phyloP scores from a whole-genome alignment of 305 asterid species.

The Fraxinus velutina region DNA sequence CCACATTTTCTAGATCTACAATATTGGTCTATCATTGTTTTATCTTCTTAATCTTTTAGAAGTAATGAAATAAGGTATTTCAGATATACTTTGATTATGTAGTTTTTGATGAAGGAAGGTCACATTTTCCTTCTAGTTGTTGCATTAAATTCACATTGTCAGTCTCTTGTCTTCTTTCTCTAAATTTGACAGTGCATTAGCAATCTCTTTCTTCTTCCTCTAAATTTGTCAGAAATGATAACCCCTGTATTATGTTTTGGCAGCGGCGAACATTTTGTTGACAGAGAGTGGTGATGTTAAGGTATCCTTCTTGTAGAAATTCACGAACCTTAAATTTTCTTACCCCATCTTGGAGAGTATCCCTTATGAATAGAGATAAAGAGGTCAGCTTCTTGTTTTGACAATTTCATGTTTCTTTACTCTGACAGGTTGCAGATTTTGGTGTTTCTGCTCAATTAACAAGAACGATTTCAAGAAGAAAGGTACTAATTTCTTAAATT shows the following conservation, averaged over 20 bases:
- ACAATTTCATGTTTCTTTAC: conserved; percentile 20
- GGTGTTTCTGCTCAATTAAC: conserved; percentile 98
- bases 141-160: background rate
- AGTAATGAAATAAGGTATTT: conserved; percentile 1
- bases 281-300: conserved; percentile 93
- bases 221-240: conserved; percentile 2
- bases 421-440: conserved; percentile 85
- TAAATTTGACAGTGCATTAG: background rate
- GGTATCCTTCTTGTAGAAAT: conserved; percentile 42
- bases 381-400: conserved; percentile 10
- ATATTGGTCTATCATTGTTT: background rate
- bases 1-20: background rate
- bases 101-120: background rate
- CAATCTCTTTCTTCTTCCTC: background rate
- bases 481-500: conserved; percentile 44
- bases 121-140: background rate
- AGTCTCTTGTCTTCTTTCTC: background rate
- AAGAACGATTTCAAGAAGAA: conserved; percentile 84
- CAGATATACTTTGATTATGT: conserved; percentile 4
- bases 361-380: conserved; percentile 10
- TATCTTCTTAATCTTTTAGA: conserved; percentile 8
- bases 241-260: conserved; percentile 12
- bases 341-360: background rate
- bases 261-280: conserved; percentile 89
- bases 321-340: background rate